Conservation (phyloP, 2,329 filamentous ascomycete genomes). For the Elsinoe arachidis region DNA sequence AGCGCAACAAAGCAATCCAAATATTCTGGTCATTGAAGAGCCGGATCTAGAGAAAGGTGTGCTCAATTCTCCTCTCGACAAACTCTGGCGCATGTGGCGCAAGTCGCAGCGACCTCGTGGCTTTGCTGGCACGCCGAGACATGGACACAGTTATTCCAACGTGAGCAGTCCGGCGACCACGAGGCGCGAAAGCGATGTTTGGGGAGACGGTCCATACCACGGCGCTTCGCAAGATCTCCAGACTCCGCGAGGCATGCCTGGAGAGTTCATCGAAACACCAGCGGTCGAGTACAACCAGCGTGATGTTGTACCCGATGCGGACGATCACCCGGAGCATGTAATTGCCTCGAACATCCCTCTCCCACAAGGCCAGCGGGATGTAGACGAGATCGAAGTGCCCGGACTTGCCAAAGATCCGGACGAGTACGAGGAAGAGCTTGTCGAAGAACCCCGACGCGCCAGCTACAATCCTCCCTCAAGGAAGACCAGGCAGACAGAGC, state of each 20-base stretch:
- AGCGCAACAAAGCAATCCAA: not conserved
- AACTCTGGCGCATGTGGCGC: constrained; percentile 92
- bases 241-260: constrained; percentile 11
- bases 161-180: constrained; percentile 7
- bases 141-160: constrained; percentile 11
- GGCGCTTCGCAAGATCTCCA: not conserved
- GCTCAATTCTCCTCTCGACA: constrained; percentile 76
- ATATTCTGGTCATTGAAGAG: constrained; percentile 62
- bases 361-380: constrained; percentile 57
- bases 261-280: constrained; percentile 18
- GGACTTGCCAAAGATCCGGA: constrained; percentile 61
- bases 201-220: constrained; percentile 12
- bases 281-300: constrained; percentile 7
- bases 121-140: not conserved
- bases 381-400: constrained; percentile 73
- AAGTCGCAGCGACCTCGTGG: constrained; percentile 56
- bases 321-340: constrained; percentile 28
- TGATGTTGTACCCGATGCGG: constrained; percentile 29
- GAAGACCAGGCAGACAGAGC: not conserved
- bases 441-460: constrained; percentile 1
- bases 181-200: not conserved
- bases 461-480: not conserved
- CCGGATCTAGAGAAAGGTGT: constrained; percentile 88
- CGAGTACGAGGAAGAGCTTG: constrained; percentile 30
- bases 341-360: constrained; percentile 57